Evolutionary conservation across 768 basidiomycete species (phyloP).

Genomic region (Suillus subaureus): DNA sequence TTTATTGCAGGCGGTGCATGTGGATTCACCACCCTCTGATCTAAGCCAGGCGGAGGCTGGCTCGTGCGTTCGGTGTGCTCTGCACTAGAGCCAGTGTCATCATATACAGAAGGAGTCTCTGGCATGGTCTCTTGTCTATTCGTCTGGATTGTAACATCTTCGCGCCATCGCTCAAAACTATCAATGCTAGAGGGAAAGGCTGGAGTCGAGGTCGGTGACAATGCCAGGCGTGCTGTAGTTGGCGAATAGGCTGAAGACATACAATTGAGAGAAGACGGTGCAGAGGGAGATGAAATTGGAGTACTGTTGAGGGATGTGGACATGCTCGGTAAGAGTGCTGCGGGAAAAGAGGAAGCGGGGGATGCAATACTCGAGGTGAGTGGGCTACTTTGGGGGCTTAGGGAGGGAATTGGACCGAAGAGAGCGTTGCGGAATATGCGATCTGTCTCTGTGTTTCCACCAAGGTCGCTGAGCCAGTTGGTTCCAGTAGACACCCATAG

Average conservation of each 20-base stretch:
- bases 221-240: conserved; percentile 18
- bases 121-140: neutral
- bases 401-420: conserved; percentile 13
- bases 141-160: conserved; percentile 16
- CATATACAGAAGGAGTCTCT: conserved; percentile 3
- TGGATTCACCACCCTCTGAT: neutral
- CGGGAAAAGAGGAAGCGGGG: conserved; percentile 23
- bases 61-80: neutral
- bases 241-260: neutral
- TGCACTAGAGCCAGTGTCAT: neutral
- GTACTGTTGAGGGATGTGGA: conserved; percentile 19
- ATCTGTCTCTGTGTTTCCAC: conserved; percentile 34
- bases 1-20: conserved; percentile 2
- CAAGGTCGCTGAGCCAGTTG: conserved; percentile 36
- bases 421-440: conserved; percentile 30
- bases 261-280: conserved; percentile 15
- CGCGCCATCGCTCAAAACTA: conserved; percentile 31
- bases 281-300: conserved; percentile 19
- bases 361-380: conserved; percentile 24
- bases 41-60: neutral
- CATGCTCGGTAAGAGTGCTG: conserved; percentile 16
- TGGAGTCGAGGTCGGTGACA: conserved; percentile 32
- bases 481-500: conserved; percentile 25
- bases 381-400: conserved; percentile 23
- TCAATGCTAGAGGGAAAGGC: conserved; percentile 35